Percentiles rank a stretch among this genome's conserved stretches.
These are phyloP conservation scores for Citropsis articulata DNA, from an alignment of 345 rosid species.

Conservation along the genomic window DNA sequence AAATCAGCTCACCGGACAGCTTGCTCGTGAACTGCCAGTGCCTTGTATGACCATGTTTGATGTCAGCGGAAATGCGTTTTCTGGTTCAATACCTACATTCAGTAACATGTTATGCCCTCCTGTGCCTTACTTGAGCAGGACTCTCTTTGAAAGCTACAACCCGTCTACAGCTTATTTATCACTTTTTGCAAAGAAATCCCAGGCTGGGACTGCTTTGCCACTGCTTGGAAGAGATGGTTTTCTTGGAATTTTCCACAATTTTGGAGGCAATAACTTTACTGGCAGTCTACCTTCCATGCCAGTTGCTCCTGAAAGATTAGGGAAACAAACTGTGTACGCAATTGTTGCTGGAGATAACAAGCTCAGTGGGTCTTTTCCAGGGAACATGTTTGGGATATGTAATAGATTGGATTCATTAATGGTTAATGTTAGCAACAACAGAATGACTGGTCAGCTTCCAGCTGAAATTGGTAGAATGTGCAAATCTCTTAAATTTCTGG, in stretches of 20 bases:
- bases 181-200: constrained; percentile 45
- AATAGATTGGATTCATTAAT: constrained; percentile 31
- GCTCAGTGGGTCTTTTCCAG: constrained; percentile 51
- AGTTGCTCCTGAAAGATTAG: constrained; percentile 52
- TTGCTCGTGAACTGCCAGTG: constrained; percentile 48
- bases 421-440: constrained; percentile 56
- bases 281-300: constrained; percentile 57
- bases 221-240: constrained; percentile 37
- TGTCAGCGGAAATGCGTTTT: constrained; percentile 58
- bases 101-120: constrained; percentile 42
- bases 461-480: constrained; percentile 39
- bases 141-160: constrained; percentile 29
- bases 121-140: constrained; percentile 28
- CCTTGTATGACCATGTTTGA: constrained; percentile 89
- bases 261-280: constrained; percentile 68
- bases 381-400: constrained; percentile 43
- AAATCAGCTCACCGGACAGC: constrained; percentile 62
- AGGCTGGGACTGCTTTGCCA: constrained; percentile 30
- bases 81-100: constrained; percentile 73
- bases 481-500: constrained; percentile 46
- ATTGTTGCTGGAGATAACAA: constrained; percentile 54
- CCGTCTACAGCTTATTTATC: constrained; percentile 54
- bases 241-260: constrained; percentile 55
- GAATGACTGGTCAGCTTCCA: constrained; percentile 45
- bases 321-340: constrained; percentile 49